These are phyloP conservation scores for Triangularia setosa DNA, from an alignment of 2,329 filamentous ascomycete genomes.

Conservation along the genomic window DNA sequence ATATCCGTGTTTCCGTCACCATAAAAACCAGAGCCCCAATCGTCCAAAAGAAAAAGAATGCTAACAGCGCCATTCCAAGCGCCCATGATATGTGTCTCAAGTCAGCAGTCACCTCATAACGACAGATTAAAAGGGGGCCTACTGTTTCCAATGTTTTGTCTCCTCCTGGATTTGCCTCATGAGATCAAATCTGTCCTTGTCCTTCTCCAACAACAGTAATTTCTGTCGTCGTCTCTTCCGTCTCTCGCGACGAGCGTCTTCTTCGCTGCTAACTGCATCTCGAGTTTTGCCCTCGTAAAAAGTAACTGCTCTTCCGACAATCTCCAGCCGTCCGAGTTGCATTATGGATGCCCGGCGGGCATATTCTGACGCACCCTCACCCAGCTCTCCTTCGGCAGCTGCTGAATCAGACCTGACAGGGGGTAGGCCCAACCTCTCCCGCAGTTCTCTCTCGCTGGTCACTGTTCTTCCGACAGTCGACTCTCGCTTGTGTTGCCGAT, in stretches of 20 bases:
- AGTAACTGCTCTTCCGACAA: constrained; percentile 33
- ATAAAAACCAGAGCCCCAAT: constrained; percentile 64
- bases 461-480: constrained; percentile 52
- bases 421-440: constrained; percentile 34
- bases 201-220: constrained; percentile 51
- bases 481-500: constrained; percentile 51
- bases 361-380: constrained; percentile 6
- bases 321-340: constrained; percentile 34
- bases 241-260: constrained; percentile 32
- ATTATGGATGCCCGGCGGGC: constrained; percentile 17
- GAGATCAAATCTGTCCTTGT: constrained; percentile 58
- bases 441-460: constrained; percentile 47
- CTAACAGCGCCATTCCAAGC: constrained; percentile 52
- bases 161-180: constrained; percentile 62
- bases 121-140: constrained; percentile 27
- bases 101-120: neutral
- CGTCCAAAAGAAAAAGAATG: constrained; percentile 62
- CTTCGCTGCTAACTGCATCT: constrained; percentile 27
- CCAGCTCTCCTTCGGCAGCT: constrained; percentile 7
- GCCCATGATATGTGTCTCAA: constrained; percentile 38
- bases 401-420: neutral
- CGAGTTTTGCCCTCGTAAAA: constrained; percentile 32
- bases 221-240: constrained; percentile 31
- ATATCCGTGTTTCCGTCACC: constrained; percentile 49
- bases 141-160: constrained; percentile 58